A percentile compares a stretch with the other conserved stretches of the same genome.
phyloP scores from a whole-genome alignment of 371 early-diverging fungal species.

The Mitosporidium daphniae region DNA sequence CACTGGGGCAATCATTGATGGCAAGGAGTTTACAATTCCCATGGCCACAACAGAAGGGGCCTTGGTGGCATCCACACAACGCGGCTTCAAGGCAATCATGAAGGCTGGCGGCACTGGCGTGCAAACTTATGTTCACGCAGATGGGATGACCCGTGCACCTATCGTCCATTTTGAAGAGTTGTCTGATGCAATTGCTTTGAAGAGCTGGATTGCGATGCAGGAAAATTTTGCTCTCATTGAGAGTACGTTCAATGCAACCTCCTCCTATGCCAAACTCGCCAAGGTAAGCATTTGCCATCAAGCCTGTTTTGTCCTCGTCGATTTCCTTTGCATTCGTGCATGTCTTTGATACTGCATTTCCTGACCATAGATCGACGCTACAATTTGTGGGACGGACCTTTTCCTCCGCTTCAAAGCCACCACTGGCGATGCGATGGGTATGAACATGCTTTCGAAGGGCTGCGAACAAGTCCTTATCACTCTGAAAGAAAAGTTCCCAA shows the following conservation, averaged over 20 bases:
- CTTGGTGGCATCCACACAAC: slow-evolving; percentile 63
- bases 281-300: too few relatives aligned
- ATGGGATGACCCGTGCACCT: slow-evolving; percentile 78
- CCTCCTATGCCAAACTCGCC: slow-evolving; percentile 36
- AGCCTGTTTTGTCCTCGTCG: too few relatives aligned
- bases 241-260: slow-evolving; percentile 43
- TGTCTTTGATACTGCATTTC: too few relatives aligned
- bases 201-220: slow-evolving; percentile 23
- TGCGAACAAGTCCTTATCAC: slow-evolving; percentile 25
- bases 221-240: slow-evolving; percentile 20
- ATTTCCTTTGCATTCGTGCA: too few relatives aligned
- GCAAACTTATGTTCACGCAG: slow-evolving; percentile 20
- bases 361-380: too few relatives aligned
- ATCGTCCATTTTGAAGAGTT: slow-evolving; percentile 40
- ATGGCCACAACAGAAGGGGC: slow-evolving; percentile 89
- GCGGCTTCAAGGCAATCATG: slow-evolving; percentile 76
- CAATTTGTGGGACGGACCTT: slow-evolving; percentile 36
- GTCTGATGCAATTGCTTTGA: slow-evolving; percentile 20
- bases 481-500: slow-evolving; percentile 19
- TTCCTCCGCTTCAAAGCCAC: slow-evolving; percentile 50
- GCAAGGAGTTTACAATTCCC: slow-evolving; percentile 31
- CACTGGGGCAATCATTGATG: slow-evolving; percentile 43
- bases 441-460: slow-evolving; percentile 95
- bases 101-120: slow-evolving; percentile 41
- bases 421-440: slow-evolving; percentile 93